These are phyloP conservation scores for Chlorociboria aeruginascens DNA, from an alignment of 495 filamentous ascomycete species.

Conservation along the genomic window DNA sequence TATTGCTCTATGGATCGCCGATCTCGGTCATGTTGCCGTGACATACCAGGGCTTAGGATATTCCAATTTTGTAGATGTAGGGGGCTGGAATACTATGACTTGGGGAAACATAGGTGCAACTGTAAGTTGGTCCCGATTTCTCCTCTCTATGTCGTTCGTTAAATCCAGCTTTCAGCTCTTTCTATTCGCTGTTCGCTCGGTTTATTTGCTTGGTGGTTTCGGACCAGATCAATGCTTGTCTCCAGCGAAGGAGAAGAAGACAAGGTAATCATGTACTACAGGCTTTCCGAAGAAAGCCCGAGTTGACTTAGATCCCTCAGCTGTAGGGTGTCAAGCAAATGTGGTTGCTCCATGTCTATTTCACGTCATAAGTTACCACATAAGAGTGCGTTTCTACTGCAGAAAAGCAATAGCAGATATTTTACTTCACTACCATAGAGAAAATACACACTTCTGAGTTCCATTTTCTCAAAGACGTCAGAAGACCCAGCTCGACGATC, in stretches of 20 bases:
- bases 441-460: no score
- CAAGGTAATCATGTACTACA: slow-evolving; percentile 2
- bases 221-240: slow-evolving; percentile 26
- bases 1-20: slow-evolving; percentile 49
- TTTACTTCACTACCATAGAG: no score
- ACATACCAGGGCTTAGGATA: slow-evolving; percentile 47
- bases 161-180: slow-evolving; percentile 21
- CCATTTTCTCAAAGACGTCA: no score
- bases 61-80: slow-evolving; percentile 38
- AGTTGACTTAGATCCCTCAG: no score
- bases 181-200: slow-evolving; percentile 42
- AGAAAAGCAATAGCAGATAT: no score
- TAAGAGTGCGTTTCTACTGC: no score
- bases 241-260: background rate
- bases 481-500: no score
- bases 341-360: no score
- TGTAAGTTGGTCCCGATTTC: slow-evolving; percentile 15
- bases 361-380: no score
- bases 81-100: slow-evolving; percentile 53
- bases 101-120: slow-evolving; percentile 67
- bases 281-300: no score
- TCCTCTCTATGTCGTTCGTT: background rate
- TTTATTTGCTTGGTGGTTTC: slow-evolving; percentile 47
- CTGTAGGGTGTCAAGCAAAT: no score
- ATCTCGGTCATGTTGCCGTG: slow-evolving; percentile 57